Evolutionary conservation across 495 filamentous ascomycete genomes (phyloP), one percentile per base, ranked within the genome.

Genomic region (Chaetomidium leptoderma): DNA sequence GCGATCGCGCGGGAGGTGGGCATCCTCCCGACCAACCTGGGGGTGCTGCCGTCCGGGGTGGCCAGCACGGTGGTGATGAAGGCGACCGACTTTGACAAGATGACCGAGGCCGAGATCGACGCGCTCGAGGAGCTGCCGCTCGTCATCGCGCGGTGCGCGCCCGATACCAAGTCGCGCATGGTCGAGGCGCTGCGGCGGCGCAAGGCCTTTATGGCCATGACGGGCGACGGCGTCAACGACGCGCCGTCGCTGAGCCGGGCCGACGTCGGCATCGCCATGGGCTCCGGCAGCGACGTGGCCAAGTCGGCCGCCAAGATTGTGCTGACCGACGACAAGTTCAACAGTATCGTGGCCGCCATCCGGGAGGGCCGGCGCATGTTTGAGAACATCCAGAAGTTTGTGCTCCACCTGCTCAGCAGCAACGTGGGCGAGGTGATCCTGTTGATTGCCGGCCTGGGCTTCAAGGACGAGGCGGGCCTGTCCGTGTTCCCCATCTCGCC

Each of bases 291-390:
- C 24, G 91, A 95, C 60, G 91, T 95, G n/a, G 91, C 91, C 26
- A 95, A 92, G 67, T 88, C 87, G 33, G 90, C 90, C 2, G 85
- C 90, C 4, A 90, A 92, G 68, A 91, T 95, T 66, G 89, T 95
- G 11, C 74, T 95, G 21, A 92, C 90, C 0, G 89, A 93, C 69
- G 91, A 95, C 70, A 92, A 95, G 69, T 93, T 93, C 70, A 86
- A 88, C 30, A 84, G 80, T 13, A 91, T 91, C 61, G 85, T 90
- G 3, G 84, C 82, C 23, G 86, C 86, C 6, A 83, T 90, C 57
- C 81, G 84, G 51, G 86, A 91, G 67, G 87, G 87, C 2, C 72
- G 87, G 27, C 74, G 87, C 53, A 81, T 91, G 66, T 91, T 89
- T 66, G 85, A 87, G 61, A 91, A 91, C 62, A 90, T 91, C 58